Conservation (phyloP, 257 asterid species). For the Solanum okadae region DNA sequence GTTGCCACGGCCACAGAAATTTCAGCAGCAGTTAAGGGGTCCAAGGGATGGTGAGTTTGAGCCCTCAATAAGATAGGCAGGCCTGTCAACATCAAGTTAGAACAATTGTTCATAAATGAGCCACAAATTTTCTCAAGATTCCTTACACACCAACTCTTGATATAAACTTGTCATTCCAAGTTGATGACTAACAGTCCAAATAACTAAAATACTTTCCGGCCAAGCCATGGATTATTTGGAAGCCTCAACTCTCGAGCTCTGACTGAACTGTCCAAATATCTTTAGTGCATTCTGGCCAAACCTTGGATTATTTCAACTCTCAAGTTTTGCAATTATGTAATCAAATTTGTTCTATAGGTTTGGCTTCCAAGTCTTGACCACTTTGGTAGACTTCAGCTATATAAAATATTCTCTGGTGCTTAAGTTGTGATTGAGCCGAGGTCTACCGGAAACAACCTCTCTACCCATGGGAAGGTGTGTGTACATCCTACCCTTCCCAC, state of each 20-base stretch:
- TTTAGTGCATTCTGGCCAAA: not conserved
- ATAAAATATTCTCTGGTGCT: conserved; percentile 6
- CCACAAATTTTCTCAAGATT: not conserved
- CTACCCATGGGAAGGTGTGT: not conserved
- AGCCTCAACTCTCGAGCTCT: not conserved
- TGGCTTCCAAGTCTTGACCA: not conserved
- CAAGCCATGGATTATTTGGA: not conserved
- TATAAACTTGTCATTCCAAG: not conserved
- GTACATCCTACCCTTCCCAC: not conserved
- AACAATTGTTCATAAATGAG: not conserved
- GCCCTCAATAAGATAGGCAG: conserved; percentile 14
- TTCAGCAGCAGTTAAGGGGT: conserved; percentile 21
- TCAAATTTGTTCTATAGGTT: not conserved
- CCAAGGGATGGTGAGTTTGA: conserved; percentile 21
- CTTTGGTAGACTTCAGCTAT: conserved; percentile 5
- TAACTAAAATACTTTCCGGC: not conserved
- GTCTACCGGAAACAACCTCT: not conserved
- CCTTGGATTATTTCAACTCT: not conserved
- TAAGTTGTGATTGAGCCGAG: not conserved
- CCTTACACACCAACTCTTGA: not conserved
- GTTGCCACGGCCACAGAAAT: conserved; percentile 21
- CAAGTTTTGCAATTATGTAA: not conserved
- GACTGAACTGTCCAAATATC: not conserved
- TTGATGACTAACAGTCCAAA: not conserved
- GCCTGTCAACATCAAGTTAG: not conserved